Evolutionary conservation across 2,329 filamentous ascomycete species (phyloP), one percentile per base, ranked within the genome.

Genomic region (Plenodomus lindquistii): DNA sequence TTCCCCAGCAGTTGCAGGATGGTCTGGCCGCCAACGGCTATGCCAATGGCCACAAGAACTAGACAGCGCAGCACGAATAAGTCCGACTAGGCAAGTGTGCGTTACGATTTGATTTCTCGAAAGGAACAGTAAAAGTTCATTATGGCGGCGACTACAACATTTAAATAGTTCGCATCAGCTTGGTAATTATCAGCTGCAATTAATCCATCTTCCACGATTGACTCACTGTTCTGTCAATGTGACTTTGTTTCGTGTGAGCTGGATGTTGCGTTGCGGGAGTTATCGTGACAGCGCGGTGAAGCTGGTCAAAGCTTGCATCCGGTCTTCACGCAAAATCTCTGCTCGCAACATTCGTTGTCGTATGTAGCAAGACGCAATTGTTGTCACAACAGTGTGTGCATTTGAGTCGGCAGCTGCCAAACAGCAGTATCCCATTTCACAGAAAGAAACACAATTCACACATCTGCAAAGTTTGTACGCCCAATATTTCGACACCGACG

Each of bases 401-500:
- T n/a, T n/a, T n/a, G n/a, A n/a, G n/a, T n/a, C n/a, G n/a, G n/a
- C n/a, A n/a, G n/a, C n/a, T n/a, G n/a, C n/a, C n/a, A n/a, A n/a
- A 24, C 10, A 24, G 22, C 22, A 24, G 22, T 24, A 24, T 5
- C 22, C 6, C 22, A 6, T 10, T 24, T 24, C 22, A 24, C 15
- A 36, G 34, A 6, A 36, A 36, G n/a, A 18, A 36, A 36, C 21
- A 37, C 37, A 46, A 21, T 11, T 20, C 29, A 20, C 19, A 36
- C 22, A 40, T 10, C 11, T 18, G 18, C 42, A 44, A 50, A 71
- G 73, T 74, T 79, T 83, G 81, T 85, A 75, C 84, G 85, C 85
- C 82, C 47, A 54, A 79, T 86, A 81, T 71, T 81, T 86, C 83
- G 85, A 86, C 85, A 87, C 86, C 82, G 78, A 75, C 75, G 76